These are phyloP conservation scores for Nakazawaea ambrosiae DNA, from an alignment of 805 yeast species.

Conservation along the genomic window DNA sequence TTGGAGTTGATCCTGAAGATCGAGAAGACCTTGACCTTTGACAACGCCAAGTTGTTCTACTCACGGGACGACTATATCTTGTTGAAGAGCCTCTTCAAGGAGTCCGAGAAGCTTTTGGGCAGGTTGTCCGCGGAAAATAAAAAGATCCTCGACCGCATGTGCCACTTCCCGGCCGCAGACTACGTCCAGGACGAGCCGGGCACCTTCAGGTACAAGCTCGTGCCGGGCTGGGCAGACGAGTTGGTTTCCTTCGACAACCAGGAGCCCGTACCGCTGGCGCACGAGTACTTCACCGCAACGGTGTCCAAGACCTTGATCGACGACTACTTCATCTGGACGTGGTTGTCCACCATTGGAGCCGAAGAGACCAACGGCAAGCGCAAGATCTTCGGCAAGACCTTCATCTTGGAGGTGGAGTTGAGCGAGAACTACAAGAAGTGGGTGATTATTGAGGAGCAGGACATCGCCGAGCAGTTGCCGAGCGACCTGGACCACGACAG, in stretches of 20 bases:
- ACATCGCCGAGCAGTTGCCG: constrained; percentile 21
- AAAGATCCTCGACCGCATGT: constrained; percentile 39
- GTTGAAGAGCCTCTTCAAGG: constrained; percentile 62
- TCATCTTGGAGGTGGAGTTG: constrained; percentile 75
- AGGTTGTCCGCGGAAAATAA: constrained; percentile 71
- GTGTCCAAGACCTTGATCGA: constrained; percentile 65
- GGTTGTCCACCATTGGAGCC: constrained; percentile 71
- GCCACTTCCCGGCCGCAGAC: constrained; percentile 24
- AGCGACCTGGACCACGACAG: not conserved
- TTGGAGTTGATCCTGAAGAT: constrained; percentile 56
- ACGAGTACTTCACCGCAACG: constrained; percentile 32
- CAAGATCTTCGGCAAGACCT: constrained; percentile 70
- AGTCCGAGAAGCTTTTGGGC: constrained; percentile 45
- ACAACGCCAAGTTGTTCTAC: constrained; percentile 60
- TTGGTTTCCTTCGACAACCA: constrained; percentile 14
- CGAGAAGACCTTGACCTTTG: constrained; percentile 56
- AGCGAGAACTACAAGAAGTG: constrained; percentile 71
- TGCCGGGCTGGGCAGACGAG: constrained; percentile 29
- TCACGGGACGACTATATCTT: constrained; percentile 75
- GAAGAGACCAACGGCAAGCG: constrained; percentile 65
- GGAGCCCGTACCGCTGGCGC: constrained; percentile 13
- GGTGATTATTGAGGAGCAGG: constrained; percentile 68
- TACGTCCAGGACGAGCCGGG: constrained; percentile 32
- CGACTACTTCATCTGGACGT: constrained; percentile 88
- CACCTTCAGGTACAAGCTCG: constrained; percentile 24